Conservation (phyloP, 768 basidiomycete genomes). For the Lactarius vividus region DNA sequence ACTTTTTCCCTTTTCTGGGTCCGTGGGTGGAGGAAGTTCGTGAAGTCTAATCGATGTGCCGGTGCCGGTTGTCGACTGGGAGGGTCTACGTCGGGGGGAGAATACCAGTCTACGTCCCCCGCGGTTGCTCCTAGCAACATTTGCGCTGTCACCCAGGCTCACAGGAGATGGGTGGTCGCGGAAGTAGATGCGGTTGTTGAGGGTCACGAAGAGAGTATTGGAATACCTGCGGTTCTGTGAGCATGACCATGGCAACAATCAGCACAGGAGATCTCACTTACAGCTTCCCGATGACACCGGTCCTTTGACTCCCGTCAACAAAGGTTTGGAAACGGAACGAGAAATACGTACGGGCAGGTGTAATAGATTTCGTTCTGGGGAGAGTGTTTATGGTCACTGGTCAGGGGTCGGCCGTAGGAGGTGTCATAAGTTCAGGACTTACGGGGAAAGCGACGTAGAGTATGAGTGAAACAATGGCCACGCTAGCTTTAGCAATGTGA, state of each 20-base stretch:
- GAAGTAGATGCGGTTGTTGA: conserved; percentile 21
- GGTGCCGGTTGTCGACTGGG: background rate
- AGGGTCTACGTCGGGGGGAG: background rate
- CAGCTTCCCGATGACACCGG: conserved; percentile 26
- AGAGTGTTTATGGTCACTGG: background rate
- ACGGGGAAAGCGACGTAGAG: conserved; percentile 4
- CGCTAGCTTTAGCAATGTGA: background rate
- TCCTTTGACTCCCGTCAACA: conserved; percentile 7
- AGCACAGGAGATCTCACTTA: background rate
- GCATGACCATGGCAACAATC: background rate
- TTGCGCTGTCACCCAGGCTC: background rate
- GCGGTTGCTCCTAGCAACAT: background rate
- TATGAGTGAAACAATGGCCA: background rate
- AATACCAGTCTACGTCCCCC: background rate
- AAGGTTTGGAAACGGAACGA: background rate
- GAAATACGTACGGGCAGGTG: conserved; percentile 1
- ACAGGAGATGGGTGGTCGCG: conserved; percentile 2
- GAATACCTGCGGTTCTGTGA: conserved; percentile 12
- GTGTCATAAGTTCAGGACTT: background rate
- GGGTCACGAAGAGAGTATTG: conserved; percentile 30
- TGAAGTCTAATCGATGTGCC: background rate
- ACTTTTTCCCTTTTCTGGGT: background rate
- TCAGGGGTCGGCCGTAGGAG: background rate
- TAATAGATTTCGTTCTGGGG: conserved; percentile 1
- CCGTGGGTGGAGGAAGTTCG: background rate